phyloP scores from a whole-genome alignment of 2,329 filamentous ascomycete genomes.

The Helminthosporium solani region DNA sequence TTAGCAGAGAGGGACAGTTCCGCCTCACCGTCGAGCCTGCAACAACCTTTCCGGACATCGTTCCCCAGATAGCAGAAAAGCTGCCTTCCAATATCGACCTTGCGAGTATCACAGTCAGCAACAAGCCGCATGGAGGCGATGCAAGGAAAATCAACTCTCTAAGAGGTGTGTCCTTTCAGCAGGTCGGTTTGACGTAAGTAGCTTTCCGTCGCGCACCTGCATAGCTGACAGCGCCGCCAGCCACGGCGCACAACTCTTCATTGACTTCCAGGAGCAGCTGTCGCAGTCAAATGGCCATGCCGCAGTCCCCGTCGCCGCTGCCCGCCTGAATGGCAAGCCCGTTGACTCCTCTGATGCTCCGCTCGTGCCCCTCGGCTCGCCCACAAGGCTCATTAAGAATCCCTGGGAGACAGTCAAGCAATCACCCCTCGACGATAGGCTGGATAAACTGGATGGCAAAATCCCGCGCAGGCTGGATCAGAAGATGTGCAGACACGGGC shows the following conservation, averaged over 20 bases:
- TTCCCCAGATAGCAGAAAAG: constrained; percentile 58
- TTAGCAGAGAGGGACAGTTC: constrained; percentile 90
- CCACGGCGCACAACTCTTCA: constrained; percentile 88
- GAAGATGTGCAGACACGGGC: constrained; percentile 92
- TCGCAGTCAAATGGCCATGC: constrained; percentile 52
- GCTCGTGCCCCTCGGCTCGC: constrained; percentile 58
- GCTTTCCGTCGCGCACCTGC: constrained; percentile 8
- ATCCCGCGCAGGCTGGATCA: constrained; percentile 71
- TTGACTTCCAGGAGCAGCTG: constrained; percentile 70
- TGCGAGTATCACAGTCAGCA: constrained; percentile 59
- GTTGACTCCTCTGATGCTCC: constrained; percentile 69
- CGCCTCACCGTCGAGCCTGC: constrained; percentile 75
- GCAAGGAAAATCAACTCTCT: constrained; percentile 55
- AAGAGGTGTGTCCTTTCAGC: constrained; percentile 56
- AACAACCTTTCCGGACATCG: constrained; percentile 66
- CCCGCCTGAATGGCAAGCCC: constrained; percentile 75
- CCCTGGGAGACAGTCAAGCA: constrained; percentile 93
- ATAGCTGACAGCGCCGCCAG: constrained; percentile 48
- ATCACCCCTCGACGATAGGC: constrained; percentile 77
- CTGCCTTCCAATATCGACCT: constrained; percentile 59
- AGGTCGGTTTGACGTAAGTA: constrained; percentile 58
- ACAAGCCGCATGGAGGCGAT: constrained; percentile 61
- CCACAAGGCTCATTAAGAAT: constrained; percentile 69
- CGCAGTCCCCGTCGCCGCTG: constrained; percentile 45
- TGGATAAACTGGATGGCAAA: constrained; percentile 89